phyloP scores from a whole-genome alignment of 1,139 yeast species.

The Yamadazyma friedrichii region DNA sequence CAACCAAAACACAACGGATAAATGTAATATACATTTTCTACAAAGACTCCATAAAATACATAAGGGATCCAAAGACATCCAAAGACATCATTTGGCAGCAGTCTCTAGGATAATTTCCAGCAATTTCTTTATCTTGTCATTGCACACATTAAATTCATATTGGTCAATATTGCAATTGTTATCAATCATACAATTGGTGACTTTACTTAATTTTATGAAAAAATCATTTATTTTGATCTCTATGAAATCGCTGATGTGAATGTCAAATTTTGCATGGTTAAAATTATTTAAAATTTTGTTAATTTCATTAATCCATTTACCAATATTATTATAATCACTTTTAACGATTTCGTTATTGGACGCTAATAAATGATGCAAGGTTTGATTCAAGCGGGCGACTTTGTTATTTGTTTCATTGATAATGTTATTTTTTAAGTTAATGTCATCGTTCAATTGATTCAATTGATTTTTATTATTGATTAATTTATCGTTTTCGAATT shows the following conservation, averaged over 20 bases:
- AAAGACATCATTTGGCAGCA: too few relatives aligned
- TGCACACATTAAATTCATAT: conserved; percentile 6
- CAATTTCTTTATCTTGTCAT: conserved; percentile 10
- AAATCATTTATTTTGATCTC: conserved; percentile 4
- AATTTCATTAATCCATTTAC: conserved; percentile 32
- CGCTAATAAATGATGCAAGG: conserved; percentile 4
- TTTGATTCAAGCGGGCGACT: conserved; percentile 7
- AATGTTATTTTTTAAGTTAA: conserved; percentile 5
- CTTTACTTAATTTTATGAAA: conserved; percentile 10
- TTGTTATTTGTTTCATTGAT: conserved; percentile 4
- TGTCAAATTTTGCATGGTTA: conserved; percentile 14
- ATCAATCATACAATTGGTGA: conserved; percentile 8
- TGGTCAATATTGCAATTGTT: conserved; percentile 11
- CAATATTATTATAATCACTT: conserved; percentile 19
- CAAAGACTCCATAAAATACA: too few relatives aligned
- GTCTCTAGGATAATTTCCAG: conserved; percentile 10
- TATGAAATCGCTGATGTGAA: conserved; percentile 12
- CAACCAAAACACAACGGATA: too few relatives aligned
- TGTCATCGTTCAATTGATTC: conserved; percentile 9
- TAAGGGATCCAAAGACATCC: too few relatives aligned
- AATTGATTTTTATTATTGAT: conserved; percentile 10
- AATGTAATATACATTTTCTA: too few relatives aligned
- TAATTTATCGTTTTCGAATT: conserved; percentile 19
- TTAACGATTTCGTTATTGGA: conserved; percentile 1
- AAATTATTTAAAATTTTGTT: conserved; percentile 25